Evolutionary conservation across 2,329 filamentous ascomycete species (phyloP), one percentile per base, ranked within the genome.

Genomic region (Sarocladium strictum): DNA sequence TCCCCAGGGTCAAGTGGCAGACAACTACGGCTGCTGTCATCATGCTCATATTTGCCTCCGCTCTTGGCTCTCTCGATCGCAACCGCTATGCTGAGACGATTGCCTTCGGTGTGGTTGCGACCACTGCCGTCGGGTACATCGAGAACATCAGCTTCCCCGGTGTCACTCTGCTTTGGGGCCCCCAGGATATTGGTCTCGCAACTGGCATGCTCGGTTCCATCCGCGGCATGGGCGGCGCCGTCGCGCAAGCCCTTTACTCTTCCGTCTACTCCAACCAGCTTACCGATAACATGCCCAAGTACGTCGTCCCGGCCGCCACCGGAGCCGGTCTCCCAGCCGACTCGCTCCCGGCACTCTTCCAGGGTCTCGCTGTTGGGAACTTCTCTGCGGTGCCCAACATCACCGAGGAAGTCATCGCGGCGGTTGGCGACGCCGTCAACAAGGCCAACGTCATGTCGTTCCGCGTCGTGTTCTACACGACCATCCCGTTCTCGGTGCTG

Each of bases 151-250:
- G 66, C n/a, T 65, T 75, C 51, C 69, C 73, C 1, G 71, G 70
- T 7, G 72, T 77, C 24, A 72, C 72, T 1, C 67, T 75, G 10
- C 68, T 78, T 40, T 74, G 69, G 62, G 74, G 74, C 55, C 65
- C 74, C 4, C 69, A 75, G 57, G 74, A 77, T 57, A 76, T 76
- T 43, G 74, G 74, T 15, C 67, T 76, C 15, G 74, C 62, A 54
- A 72, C 59, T 5, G 74, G 74, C 17, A 67, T 74, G 21, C 70
- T 76, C 27, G 73, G 75, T 11, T 73, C 70, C 19, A 74, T 77
- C 54, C 72, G 76, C 27, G 71, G 70, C 3, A 66, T 70, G 2
- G 69, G 70, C n/a, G 70, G 68, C 26, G 66, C 69, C 32, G 61
- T 74, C 15, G 64, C 69, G 1, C 66, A 67, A 52, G 65, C 69